Base-by-base conservation (phyloP, 192 early-diverging fungal species). In the Linderina pennispora region DNA sequence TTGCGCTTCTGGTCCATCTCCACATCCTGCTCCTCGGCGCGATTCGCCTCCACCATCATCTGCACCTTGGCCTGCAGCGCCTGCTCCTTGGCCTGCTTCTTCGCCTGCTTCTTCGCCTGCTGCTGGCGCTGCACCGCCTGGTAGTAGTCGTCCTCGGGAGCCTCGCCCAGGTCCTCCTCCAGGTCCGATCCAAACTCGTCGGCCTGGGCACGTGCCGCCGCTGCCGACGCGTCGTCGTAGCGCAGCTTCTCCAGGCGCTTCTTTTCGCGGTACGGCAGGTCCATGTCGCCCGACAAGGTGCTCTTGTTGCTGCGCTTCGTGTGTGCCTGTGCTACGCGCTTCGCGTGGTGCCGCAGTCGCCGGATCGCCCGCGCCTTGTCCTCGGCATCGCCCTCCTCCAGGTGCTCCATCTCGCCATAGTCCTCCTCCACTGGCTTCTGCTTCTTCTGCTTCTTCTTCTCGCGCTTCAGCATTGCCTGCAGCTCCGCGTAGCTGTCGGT, bases 201-300 rank as follows among this genome's bases (percentile, higher is more conserved):
- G 17, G 58, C 43, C 39, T 58, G 46, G 16, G 34, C 32, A 13
- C 53, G 53, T 24, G 36, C 49, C 11, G 39, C 47, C 0, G 42
- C 43, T 0, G 48, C 55, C 26, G 59, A 23, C 46, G 43, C 35
- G 39, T 51, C 50, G 45, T 57, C 69, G 22, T 31, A 26, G 28
- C 62, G 69, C 50, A 61, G 62, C 37, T 35, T 36, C 26, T 50
- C 62, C 2, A 37, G 15, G n/a, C 32, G 19, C n/a, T n/a, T n/a
- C 25, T 69, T 60, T 36, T 86, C 78, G 47, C 79, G 84, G 70
- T 89, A 88, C 26, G 89, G 89, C 37, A 94, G 62, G 72, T 92
- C 91, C 15, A 72, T 55, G 62, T 93, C 90, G 48, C 88, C 90
- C n/a, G 58, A 50, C 63, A 81, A 62, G 48, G 70, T 58, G 45